Evolutionary conservation across 1,284 basidiomycete species (phyloP).

Genomic region (Boletus semigastroideus): DNA sequence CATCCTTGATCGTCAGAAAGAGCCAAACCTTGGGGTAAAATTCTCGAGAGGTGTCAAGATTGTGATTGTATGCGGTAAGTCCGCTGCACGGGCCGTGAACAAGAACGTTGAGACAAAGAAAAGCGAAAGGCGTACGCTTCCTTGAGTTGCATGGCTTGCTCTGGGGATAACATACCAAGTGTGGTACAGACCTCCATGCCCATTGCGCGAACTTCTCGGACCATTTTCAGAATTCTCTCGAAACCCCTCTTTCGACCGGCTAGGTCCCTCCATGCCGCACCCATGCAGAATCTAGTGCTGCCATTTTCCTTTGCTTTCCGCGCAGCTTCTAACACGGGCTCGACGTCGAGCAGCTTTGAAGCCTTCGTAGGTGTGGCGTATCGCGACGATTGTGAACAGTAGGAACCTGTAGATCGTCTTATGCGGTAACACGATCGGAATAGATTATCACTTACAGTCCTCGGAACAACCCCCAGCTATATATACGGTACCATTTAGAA

Average conservation of each 20-base stretch:
- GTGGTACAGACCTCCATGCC: conserved; percentile 99
- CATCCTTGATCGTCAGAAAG: conserved; percentile 1
- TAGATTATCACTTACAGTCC: conserved; percentile 66
- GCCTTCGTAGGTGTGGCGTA: conserved; percentile 91
- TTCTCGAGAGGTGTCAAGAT: conserved; percentile 96
- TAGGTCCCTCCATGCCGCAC: conserved; percentile 97
- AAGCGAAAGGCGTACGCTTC: conserved; percentile 66
- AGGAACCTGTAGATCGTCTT: conserved; percentile 63
- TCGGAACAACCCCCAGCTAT: conserved; percentile 92
- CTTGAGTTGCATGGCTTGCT: conserved; percentile 92
- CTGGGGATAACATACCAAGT: conserved; percentile 92
- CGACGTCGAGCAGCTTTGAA: conserved; percentile 85
- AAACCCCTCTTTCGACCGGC: conserved; percentile 94
- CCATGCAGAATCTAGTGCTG: conserved; percentile 98
- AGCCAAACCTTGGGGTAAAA: conserved; percentile 83
- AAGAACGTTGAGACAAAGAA: conserved; percentile 2
- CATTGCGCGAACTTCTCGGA: conserved; percentile 84
- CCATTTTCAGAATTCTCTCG: conserved; percentile 93
- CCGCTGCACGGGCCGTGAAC: conserved; percentile 51
- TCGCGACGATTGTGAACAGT: conserved; percentile 95
- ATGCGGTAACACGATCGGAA: neutral
- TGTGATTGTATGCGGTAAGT: conserved; percentile 97
- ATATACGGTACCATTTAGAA: conserved; percentile 3
- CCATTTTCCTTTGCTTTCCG: conserved; percentile 94
- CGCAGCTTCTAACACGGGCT: conserved; percentile 89